These are phyloP conservation scores for Sphaerostilbella broomeana DNA, from an alignment of 2,329 filamentous ascomycete genomes.

Conservation along the genomic window DNA sequence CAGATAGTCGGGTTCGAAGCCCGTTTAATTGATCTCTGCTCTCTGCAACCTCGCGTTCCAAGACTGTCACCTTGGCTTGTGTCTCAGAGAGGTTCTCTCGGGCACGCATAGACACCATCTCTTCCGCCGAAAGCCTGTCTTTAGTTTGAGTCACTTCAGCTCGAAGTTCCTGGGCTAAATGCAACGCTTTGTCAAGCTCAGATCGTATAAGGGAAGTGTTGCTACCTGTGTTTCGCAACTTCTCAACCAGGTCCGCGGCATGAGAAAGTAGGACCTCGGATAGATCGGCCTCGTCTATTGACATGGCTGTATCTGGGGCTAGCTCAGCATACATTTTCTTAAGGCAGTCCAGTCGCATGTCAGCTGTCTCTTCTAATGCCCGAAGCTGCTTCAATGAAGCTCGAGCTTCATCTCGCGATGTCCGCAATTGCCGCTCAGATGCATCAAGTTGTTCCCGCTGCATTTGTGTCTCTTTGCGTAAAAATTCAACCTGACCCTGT, in stretches of 20 bases:
- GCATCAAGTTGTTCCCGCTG: slow-evolving; percentile 54
- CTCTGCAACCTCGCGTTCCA: slow-evolving; percentile 54
- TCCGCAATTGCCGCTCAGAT: slow-evolving; percentile 52
- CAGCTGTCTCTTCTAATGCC: slow-evolving; percentile 43
- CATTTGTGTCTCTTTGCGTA: slow-evolving; percentile 53
- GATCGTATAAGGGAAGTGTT: slow-evolving; percentile 54
- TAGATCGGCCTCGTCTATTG: slow-evolving; percentile 51
- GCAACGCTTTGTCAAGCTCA: slow-evolving; percentile 56
- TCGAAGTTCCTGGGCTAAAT: slow-evolving; percentile 49
- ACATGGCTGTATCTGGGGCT: slow-evolving; percentile 44
- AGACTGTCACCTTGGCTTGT: slow-evolving; percentile 45
- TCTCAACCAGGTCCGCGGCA: slow-evolving; percentile 53
- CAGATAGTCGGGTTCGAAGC: slow-evolving; percentile 65
- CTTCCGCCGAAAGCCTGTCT: slow-evolving; percentile 45
- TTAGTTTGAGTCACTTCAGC: slow-evolving; percentile 49
- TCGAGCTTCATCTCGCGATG: slow-evolving; percentile 47
- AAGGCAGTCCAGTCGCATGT: slow-evolving; percentile 48
- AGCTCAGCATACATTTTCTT: slow-evolving; percentile 54
- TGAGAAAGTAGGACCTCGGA: slow-evolving; percentile 53
- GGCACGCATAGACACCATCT: slow-evolving; percentile 45
- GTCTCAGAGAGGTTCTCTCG: slow-evolving; percentile 48
- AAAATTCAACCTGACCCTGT: slow-evolving; percentile 56
- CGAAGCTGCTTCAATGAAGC: slow-evolving; percentile 45
- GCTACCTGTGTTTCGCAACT: slow-evolving; percentile 52
- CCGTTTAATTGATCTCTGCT: slow-evolving; percentile 62